Percentiles rank a stretch among this genome's conserved stretches.
Evolutionary conservation across 306 rosid genomes (phyloP).

Genomic region (Medicago lupulina): DNA sequence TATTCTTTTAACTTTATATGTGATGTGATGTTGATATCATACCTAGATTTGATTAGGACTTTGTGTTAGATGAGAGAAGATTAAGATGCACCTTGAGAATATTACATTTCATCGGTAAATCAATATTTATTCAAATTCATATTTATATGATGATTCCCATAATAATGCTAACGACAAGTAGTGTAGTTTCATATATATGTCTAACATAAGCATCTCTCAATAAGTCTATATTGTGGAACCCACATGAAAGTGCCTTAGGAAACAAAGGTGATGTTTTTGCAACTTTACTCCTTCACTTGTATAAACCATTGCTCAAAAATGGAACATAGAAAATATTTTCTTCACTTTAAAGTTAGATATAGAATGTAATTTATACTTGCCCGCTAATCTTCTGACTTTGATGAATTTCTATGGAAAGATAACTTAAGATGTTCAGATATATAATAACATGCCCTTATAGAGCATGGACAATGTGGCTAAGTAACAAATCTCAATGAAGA

Average conservation of each 20-base stretch:
- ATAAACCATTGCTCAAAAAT: conserved; percentile 36
- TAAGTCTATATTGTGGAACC: conserved; percentile 44
- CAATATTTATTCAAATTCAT: not conserved
- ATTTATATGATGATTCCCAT: not conserved
- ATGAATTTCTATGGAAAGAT: conserved; percentile 18
- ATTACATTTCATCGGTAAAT: conserved; percentile 1
- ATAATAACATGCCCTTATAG: conserved; percentile 44
- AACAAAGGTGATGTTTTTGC: conserved; percentile 28
- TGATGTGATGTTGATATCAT: conserved; percentile 40
- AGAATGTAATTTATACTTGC: conserved; percentile 49
- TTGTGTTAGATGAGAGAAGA: conserved; percentile 4
- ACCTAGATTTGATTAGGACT: conserved; percentile 20
- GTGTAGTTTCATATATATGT: conserved; percentile 12
- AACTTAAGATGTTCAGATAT: conserved; percentile 31
- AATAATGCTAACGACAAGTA: not conserved
- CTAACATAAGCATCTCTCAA: not conserved
- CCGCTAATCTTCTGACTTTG: conserved; percentile 47
- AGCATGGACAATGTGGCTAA: conserved; percentile 37
- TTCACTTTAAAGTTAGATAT: conserved; percentile 73
- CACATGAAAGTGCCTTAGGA: conserved; percentile 44
- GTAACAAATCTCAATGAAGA: conserved; percentile 57
- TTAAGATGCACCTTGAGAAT: not conserved
- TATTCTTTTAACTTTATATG: not conserved
- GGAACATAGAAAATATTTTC: conserved; percentile 43
- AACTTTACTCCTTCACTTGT: conserved; percentile 54